These are phyloP conservation scores for Agaricales sp. DNA, from an alignment of 1,284 basidiomycete species.

Conservation along the genomic window DNA sequence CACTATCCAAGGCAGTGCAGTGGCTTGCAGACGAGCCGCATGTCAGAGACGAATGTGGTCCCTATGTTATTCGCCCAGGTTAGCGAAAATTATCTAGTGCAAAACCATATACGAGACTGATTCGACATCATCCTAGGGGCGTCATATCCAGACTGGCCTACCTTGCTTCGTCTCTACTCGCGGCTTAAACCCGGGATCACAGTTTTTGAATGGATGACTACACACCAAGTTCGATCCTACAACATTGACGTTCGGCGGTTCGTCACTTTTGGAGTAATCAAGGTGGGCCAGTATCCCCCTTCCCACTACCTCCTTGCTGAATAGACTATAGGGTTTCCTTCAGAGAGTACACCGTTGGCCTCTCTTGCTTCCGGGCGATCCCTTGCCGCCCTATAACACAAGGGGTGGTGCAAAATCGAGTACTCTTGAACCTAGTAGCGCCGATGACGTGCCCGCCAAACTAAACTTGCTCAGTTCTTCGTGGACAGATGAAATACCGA, in stretches of 20 bases:
- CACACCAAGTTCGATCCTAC: slow-evolving; percentile 55
- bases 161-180: slow-evolving; percentile 78
- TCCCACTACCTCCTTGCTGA: neutral
- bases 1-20: slow-evolving; percentile 74
- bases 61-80: slow-evolving; percentile 79
- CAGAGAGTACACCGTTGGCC: slow-evolving; percentile 91
- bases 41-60: slow-evolving; percentile 81
- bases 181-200: slow-evolving; percentile 79
- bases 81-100: slow-evolving; percentile 5
- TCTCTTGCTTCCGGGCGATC: slow-evolving; percentile 38
- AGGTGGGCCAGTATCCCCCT: slow-evolving; percentile 32
- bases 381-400: slow-evolving; percentile 18
- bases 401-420: neutral
- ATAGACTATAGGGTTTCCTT: slow-evolving; percentile 68
- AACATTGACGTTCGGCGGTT: slow-evolving; percentile 91
- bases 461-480: slow-evolving; percentile 17
- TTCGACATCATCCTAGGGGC: slow-evolving; percentile 31
- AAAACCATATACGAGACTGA: slow-evolving; percentile 2
- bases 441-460: neutral
- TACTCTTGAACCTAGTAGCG: neutral
- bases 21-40: slow-evolving; percentile 77
- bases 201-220: slow-evolving; percentile 84
- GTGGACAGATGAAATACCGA: slow-evolving; percentile 12
- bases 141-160: slow-evolving; percentile 69
- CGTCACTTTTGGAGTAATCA: slow-evolving; percentile 98